A percentile compares a stretch with the other conserved stretches of the same genome.
These are phyloP conservation scores for Flueggea neowawraea DNA, from an alignment of 441 rosid genomes.

Conservation along the genomic window DNA sequence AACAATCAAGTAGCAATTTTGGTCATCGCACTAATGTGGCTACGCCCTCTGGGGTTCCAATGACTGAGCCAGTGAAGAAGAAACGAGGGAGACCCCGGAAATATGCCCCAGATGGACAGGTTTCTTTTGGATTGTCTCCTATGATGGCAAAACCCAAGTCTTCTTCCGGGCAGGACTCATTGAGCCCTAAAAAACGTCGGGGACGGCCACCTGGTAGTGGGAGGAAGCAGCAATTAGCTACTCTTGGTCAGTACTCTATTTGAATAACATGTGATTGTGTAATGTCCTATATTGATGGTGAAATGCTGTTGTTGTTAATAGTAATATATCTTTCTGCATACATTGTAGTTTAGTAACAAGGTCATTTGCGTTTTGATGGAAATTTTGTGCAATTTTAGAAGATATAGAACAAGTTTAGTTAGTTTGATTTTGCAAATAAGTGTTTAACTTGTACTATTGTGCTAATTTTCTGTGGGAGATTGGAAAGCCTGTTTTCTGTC, in stretches of 20 bases:
- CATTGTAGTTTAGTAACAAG: not conserved
- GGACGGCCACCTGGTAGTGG: conserved; percentile 98
- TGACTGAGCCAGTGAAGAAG: conserved; percentile 71
- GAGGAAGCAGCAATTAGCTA: conserved; percentile 91
- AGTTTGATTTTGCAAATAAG: not conserved
- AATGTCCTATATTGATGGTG: conserved; percentile 3
- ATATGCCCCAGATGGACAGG: conserved; percentile 88
- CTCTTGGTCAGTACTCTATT: conserved; percentile 58
- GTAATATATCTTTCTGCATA: not conserved
- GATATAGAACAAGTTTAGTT: not conserved
- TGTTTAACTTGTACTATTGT: not conserved
- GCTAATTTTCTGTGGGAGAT: not conserved
- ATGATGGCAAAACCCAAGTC: conserved; percentile 49
- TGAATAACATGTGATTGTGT: not conserved
- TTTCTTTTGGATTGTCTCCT: conserved; percentile 82
- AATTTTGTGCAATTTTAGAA: too few relatives aligned
- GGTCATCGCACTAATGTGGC: conserved; percentile 57
- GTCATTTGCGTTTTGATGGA: not conserved
- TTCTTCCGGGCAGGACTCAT: conserved; percentile 51
- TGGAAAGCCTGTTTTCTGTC: too few relatives aligned
- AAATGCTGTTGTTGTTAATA: not conserved
- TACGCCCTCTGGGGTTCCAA: conserved; percentile 46
- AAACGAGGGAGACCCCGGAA: conserved; percentile 98
- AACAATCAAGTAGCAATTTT: conserved; percentile 52
- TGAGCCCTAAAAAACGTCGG: conserved; percentile 54